Evolutionary conservation across 2,329 filamentous ascomycete species (phyloP).

Genomic region (Zasmidium angulare): DNA sequence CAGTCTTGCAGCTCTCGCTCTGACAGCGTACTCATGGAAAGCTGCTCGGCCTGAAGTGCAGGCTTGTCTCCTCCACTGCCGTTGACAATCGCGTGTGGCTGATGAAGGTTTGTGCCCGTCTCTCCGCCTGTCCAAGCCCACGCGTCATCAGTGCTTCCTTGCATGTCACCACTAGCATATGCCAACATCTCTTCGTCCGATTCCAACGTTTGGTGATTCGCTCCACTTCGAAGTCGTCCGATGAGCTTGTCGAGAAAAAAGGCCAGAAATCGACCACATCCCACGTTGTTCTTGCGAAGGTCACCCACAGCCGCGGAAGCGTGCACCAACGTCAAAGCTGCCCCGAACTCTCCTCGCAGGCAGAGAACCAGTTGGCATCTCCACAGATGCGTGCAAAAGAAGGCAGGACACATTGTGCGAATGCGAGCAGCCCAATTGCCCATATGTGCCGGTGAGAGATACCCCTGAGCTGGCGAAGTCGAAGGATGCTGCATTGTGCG

Average conservation of each 20-base stretch:
- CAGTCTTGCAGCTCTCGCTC: slow-evolving; percentile 57
- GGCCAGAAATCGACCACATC: slow-evolving; percentile 76
- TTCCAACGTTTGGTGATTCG: slow-evolving; percentile 46
- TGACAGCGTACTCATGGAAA: slow-evolving; percentile 23
- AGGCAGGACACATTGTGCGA: slow-evolving; percentile 67
- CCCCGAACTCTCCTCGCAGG: slow-evolving; percentile 69
- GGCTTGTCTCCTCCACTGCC: slow-evolving; percentile 18
- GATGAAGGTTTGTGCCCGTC: slow-evolving; percentile 35
- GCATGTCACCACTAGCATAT: slow-evolving; percentile 82
- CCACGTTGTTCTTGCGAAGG: slow-evolving; percentile 68
- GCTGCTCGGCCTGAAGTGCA: slow-evolving; percentile 20
- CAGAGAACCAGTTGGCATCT: slow-evolving; percentile 79
- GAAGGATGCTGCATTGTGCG: slow-evolving; percentile 56
- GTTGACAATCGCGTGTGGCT: slow-evolving; percentile 19
- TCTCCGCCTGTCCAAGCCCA: slow-evolving; percentile 73
- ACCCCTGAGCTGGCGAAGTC: slow-evolving; percentile 22
- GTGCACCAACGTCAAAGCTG: slow-evolving; percentile 71
- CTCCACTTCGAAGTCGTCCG: slow-evolving; percentile 51
- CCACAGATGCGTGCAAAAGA: slow-evolving; percentile 83
- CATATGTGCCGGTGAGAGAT: slow-evolving; percentile 33
- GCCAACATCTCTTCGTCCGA: slow-evolving; percentile 84
- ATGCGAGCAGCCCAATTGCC: slow-evolving; percentile 57
- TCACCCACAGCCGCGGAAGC: slow-evolving; percentile 69
- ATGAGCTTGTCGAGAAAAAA: slow-evolving; percentile 75
- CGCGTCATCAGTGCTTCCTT: slow-evolving; percentile 71